These are phyloP conservation scores for Dactylellina leptospora DNA, from an alignment of 2,329 filamentous ascomycete genomes.

Conservation along the genomic window DNA sequence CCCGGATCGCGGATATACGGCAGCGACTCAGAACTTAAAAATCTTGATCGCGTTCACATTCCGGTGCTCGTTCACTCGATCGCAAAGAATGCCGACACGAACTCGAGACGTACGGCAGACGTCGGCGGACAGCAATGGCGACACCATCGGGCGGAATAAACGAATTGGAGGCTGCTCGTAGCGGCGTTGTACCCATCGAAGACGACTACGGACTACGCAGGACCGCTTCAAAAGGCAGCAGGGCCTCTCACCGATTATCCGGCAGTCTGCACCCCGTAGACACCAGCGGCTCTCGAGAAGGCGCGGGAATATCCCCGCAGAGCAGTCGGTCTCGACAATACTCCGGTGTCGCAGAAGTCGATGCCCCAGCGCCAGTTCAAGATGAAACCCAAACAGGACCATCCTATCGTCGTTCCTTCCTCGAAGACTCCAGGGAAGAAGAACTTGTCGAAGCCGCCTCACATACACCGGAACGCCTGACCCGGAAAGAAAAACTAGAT, in stretches of 20 bases:
- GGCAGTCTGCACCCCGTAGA: conserved; percentile 6
- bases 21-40: conserved; percentile 2
- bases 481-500: conserved; percentile 16
- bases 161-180: not conserved
- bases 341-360: conserved; percentile 45
- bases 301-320: not conserved
- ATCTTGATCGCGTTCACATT: too few relatives aligned
- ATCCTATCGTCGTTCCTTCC: conserved; percentile 22
- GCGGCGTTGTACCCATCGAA: not conserved
- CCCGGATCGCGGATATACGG: conserved; percentile 14
- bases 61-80: too few relatives aligned
- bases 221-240: not conserved
- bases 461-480: not conserved
- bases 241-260: conserved; percentile 15
- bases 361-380: conserved; percentile 38
- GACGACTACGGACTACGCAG: not conserved
- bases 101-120: not conserved
- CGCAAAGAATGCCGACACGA: not conserved
- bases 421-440: conserved; percentile 32
- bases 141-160: not conserved
- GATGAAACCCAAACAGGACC: conserved; percentile 20
- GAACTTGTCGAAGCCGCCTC: not conserved
- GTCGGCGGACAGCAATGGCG: not conserved
- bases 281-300: conserved; percentile 5
- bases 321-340: conserved; percentile 26